phyloP scores from a whole-genome alignment of 2,329 filamentous ascomycete genomes.

The Cercospora sp. region DNA sequence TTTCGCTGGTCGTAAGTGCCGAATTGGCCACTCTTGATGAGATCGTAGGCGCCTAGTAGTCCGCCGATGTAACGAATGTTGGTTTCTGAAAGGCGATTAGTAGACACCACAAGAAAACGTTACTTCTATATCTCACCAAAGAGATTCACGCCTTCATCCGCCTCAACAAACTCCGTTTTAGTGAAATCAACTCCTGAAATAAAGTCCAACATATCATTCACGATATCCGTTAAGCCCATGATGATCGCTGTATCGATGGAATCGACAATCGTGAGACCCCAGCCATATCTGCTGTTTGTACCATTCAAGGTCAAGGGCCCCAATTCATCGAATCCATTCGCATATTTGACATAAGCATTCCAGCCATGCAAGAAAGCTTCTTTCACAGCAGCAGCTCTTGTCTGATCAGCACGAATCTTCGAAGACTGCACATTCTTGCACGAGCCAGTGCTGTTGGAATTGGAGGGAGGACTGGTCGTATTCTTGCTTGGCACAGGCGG shows the following conservation, averaged over 20 bases:
- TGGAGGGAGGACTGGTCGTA: neutral
- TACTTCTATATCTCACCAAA: constrained; percentile 3
- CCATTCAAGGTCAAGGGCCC: constrained; percentile 19
- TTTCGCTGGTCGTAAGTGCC: constrained; percentile 19
- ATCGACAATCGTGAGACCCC: constrained; percentile 34
- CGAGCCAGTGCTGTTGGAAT: neutral
- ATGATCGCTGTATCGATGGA: constrained; percentile 33
- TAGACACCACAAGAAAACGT: no score
- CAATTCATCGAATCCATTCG: constrained; percentile 40
- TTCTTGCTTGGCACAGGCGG: neutral
- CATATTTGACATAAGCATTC: constrained; percentile 25
- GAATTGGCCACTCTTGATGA: constrained; percentile 30
- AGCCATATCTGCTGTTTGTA: constrained; percentile 27
- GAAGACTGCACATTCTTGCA: constrained; percentile 24
- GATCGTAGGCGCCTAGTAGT: constrained; percentile 30
- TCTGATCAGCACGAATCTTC: constrained; percentile 3
- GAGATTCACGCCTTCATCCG: constrained; percentile 13
- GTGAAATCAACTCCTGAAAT: constrained; percentile 29
- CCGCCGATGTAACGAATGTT: constrained; percentile 32
- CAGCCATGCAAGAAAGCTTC: constrained; percentile 25
- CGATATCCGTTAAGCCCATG: constrained; percentile 30
- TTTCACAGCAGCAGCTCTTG: constrained; percentile 22
- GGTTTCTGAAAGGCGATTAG: constrained; percentile 21
- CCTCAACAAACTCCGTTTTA: constrained; percentile 40
- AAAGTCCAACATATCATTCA: constrained; percentile 28